phyloP scores from a whole-genome alignment of 495 filamentous ascomycete genomes.

The Podospora didyma region DNA sequence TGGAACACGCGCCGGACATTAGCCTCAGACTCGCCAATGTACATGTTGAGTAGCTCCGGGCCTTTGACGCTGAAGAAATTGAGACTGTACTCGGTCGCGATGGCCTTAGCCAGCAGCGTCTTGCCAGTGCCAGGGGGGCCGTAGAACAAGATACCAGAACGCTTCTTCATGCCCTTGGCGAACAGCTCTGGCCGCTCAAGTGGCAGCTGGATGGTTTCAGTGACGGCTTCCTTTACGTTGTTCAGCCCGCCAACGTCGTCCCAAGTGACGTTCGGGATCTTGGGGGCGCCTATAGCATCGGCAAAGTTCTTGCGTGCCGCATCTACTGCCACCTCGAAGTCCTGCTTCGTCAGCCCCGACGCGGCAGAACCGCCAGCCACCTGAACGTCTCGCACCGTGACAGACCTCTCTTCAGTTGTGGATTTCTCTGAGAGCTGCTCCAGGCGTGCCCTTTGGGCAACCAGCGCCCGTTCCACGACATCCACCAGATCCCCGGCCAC shows the following conservation, averaged over 20 bases:
- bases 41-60: slow-evolving; percentile 97
- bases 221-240: slow-evolving; percentile 91
- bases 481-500: slow-evolving; percentile 93
- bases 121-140: slow-evolving; percentile 96
- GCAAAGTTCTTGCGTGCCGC: slow-evolving; percentile 96
- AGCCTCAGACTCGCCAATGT: slow-evolving; percentile 97
- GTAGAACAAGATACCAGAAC: slow-evolving; percentile 96
- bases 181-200: slow-evolving; percentile 92
- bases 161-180: slow-evolving; percentile 98
- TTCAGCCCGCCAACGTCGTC: slow-evolving; percentile 91
- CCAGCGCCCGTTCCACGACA: slow-evolving; percentile 83
- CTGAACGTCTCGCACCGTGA: slow-evolving; percentile 75
- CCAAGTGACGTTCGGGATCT: slow-evolving; percentile 97
- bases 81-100: slow-evolving; percentile 95
- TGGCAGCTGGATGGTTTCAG: slow-evolving; percentile 94
- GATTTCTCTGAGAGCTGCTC: slow-evolving; percentile 56
- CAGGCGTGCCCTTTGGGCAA: slow-evolving; percentile 68
- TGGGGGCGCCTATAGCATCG: slow-evolving; percentile 93
- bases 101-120: slow-evolving; percentile 93
- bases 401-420: slow-evolving; percentile 31
- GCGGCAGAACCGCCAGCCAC: slow-evolving; percentile 83
- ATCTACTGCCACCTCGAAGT: slow-evolving; percentile 89
- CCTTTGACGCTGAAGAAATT: slow-evolving; percentile 99
- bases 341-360: slow-evolving; percentile 72
- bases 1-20: slow-evolving; percentile 97